These are phyloP conservation scores for Phytophthora pluvialis DNA, from an alignment of 352 stramenopile species.

Conservation along the genomic window DNA sequence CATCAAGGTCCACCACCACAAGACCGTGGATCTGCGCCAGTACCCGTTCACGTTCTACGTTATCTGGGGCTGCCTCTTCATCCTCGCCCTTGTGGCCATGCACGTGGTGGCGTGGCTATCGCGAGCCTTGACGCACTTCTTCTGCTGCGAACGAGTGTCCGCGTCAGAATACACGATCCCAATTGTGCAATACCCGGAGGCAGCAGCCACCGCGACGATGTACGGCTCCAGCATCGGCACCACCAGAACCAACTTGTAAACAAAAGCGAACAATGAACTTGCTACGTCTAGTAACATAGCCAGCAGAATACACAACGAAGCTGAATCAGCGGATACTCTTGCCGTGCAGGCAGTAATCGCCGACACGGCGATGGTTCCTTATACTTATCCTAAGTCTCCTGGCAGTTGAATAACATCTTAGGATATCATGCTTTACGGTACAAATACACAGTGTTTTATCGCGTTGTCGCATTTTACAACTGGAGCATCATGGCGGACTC, in stretches of 20 bases:
- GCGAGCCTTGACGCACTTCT: conserved; percentile 58
- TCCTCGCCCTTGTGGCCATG: conserved; percentile 61
- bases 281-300: not conserved
- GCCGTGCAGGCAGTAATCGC: not conserved
- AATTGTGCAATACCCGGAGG: conserved; percentile 35
- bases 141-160: conserved; percentile 71
- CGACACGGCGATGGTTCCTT: conserved; percentile 4
- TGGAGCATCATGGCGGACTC: conserved; percentile 20
- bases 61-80: conserved; percentile 49
- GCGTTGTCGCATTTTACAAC: conserved; percentile 27
- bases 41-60: conserved; percentile 53
- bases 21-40: conserved; percentile 38
- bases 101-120: conserved; percentile 57
- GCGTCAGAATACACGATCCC: conserved; percentile 55
- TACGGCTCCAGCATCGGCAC: conserved; percentile 27
- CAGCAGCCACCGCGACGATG: conserved; percentile 8
- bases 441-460: conserved; percentile 5
- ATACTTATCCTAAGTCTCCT: conserved; percentile 15
- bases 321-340: not conserved
- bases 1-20: conserved; percentile 34
- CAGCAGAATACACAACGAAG: not conserved
- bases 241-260: conserved; percentile 10
- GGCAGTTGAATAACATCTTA: not conserved
- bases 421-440: conserved; percentile 26
- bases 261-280: conserved; percentile 5